These are phyloP conservation scores for Backusella macrospora DNA, from an alignment of 192 early-diverging fungal genomes.

Conservation along the genomic window DNA sequence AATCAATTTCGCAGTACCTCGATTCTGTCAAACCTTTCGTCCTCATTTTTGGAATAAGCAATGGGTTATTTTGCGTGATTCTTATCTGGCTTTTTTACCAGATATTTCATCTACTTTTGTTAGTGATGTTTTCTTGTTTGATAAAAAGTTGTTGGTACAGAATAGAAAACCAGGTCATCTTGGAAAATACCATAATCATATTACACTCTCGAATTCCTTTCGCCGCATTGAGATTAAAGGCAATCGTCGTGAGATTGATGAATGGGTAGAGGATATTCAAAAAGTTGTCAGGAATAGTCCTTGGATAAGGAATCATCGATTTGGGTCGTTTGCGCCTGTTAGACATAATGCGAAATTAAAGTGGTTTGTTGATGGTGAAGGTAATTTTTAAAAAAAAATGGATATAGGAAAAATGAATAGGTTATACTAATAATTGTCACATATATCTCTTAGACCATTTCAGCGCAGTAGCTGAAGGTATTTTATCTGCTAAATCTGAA, in stretches of 20 bases:
- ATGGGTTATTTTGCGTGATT: conserved; percentile 83
- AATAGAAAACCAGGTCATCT: conserved; percentile 22
- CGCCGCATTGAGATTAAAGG: conserved; percentile 73
- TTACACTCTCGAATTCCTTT: conserved; percentile 60
- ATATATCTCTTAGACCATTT: no score
- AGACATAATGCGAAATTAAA: conserved; percentile 64
- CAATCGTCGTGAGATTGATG: conserved; percentile 62
- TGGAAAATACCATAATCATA: conserved; percentile 52
- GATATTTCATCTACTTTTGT: conserved; percentile 44
- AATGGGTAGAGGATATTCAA: conserved; percentile 65
- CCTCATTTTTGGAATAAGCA: conserved; percentile 56
- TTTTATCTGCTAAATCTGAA: conserved; percentile 67
- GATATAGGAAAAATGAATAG: no score
- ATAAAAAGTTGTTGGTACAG: conserved; percentile 43
- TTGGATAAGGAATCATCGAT: conserved; percentile 69
- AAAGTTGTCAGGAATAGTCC: conserved; percentile 60
- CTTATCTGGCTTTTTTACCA: conserved; percentile 55
- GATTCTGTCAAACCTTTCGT: conserved; percentile 27
- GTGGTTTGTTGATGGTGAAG: conserved; percentile 82
- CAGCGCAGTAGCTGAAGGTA: conserved; percentile 74
- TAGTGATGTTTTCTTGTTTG: conserved; percentile 57
- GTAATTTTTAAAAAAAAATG: conserved; percentile 47
- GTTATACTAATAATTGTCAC: no score
- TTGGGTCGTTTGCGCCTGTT: conserved; percentile 77
- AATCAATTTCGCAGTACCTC: conserved; percentile 45